Evolutionary conservation across 306 rosid genomes (phyloP).

Genomic region (Quercus wislizeni): DNA sequence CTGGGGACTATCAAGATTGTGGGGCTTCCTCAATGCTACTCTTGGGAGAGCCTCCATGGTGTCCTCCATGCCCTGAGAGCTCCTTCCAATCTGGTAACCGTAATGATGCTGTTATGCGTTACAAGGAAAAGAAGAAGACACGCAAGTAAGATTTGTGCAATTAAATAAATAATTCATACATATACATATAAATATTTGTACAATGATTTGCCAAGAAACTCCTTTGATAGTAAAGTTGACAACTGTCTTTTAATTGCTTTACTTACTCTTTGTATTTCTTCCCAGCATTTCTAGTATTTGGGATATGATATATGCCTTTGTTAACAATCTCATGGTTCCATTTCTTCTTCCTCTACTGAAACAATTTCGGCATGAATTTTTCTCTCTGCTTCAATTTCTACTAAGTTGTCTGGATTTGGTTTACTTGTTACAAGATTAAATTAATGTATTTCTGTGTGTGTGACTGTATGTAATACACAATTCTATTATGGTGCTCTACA

Average conservation of each 20-base stretch:
- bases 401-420: background rate
- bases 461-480: background rate
- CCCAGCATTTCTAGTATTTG: background rate
- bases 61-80: slow-evolving; percentile 65
- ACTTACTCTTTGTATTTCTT: background rate
- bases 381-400: background rate
- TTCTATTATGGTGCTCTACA: background rate
- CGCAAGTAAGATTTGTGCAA: slow-evolving; percentile 61
- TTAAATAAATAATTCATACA: background rate
- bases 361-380: background rate
- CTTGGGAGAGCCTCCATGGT: slow-evolving; percentile 95
- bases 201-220: background rate
- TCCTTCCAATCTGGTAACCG: slow-evolving; percentile 78
- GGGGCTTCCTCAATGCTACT: slow-evolving; percentile 79
- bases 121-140: slow-evolving; percentile 90
- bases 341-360: background rate
- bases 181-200: background rate
- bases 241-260: slow-evolving; percentile 13
- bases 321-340: background rate
- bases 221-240: slow-evolving; percentile 4
- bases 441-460: background rate
- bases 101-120: slow-evolving; percentile 85
- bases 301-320: background rate
- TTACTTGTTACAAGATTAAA: background rate
- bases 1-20: slow-evolving; percentile 82